Evolutionary conservation across 345 rosid species (phyloP).

Genomic region (Syzygium jambos): DNA sequence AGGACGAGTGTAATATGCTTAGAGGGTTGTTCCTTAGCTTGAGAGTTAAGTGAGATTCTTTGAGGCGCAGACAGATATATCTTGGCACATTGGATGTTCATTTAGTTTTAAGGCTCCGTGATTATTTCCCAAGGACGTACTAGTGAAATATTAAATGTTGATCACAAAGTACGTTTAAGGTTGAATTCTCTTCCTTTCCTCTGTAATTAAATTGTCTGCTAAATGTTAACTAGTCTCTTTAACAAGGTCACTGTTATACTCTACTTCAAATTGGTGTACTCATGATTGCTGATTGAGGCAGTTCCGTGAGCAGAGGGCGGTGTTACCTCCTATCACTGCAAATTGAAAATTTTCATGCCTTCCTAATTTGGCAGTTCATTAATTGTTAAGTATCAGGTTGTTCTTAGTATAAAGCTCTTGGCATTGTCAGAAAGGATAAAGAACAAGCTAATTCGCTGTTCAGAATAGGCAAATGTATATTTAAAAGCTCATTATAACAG

Average conservation of each 20-base stretch:
- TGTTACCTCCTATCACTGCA: neutral
- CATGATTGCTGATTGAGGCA: neutral
- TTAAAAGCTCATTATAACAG: neutral
- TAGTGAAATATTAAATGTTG: constrained; percentile 4
- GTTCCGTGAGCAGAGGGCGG: neutral
- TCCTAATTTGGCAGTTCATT: neutral
- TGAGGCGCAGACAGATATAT: neutral
- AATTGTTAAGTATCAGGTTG: neutral
- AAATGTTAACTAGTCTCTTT: neutral
- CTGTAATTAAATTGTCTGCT: neutral
- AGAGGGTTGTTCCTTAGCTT: neutral
- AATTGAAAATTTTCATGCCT: neutral
- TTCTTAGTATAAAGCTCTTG: neutral
- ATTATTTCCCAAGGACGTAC: neutral
- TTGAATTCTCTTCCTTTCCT: neutral
- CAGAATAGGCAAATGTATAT: neutral
- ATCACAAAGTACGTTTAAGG: neutral
- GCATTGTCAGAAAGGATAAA: neutral
- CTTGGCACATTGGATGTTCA: neutral
- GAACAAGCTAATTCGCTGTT: neutral
- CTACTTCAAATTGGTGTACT: neutral
- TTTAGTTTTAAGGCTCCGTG: neutral
- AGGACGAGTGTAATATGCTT: neutral
- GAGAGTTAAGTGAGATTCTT: neutral
- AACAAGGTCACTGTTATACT: neutral